Evolutionary conservation across 2,329 filamentous ascomycete genomes (phyloP).

Genomic region (Talaromyces sp.): DNA sequence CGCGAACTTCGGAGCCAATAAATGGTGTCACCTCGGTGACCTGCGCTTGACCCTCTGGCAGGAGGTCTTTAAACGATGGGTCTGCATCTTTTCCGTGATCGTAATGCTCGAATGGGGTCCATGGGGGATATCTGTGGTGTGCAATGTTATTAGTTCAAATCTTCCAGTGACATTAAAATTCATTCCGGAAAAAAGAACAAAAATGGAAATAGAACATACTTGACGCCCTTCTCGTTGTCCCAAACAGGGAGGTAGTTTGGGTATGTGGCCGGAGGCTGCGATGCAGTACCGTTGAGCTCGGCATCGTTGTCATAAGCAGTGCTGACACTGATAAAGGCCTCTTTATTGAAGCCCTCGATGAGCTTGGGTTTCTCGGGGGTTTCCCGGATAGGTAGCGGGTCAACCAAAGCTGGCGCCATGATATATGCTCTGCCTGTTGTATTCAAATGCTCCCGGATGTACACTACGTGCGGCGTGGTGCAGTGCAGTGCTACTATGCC

Average conservation of each 20-base stretch:
- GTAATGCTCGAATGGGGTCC: slow-evolving; percentile 64
- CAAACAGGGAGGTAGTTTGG: slow-evolving; percentile 69
- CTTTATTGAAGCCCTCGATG: slow-evolving; percentile 31
- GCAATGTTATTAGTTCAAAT: not conserved
- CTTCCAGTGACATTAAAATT: not conserved
- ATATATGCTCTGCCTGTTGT: not conserved
- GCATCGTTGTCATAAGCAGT: slow-evolving; percentile 39
- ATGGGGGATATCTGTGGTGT: slow-evolving; percentile 51
- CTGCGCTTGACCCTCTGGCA: slow-evolving; percentile 42
- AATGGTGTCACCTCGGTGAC: slow-evolving; percentile 63
- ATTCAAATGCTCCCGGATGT: not conserved
- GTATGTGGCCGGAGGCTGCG: slow-evolving; percentile 56
- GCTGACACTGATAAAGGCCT: slow-evolving; percentile 26
- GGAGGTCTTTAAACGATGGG: slow-evolving; percentile 61
- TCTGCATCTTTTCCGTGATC: slow-evolving; percentile 75
- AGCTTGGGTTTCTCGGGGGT: slow-evolving; percentile 21
- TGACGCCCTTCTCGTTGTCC: slow-evolving; percentile 49
- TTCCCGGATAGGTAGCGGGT: slow-evolving; percentile 22
- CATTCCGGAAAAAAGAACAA: not conserved
- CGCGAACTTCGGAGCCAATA: slow-evolving; percentile 67
- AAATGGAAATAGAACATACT: not conserved
- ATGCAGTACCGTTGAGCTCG: slow-evolving; percentile 50
- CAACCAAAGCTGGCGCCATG: slow-evolving; percentile 30
- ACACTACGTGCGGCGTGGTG: not conserved
- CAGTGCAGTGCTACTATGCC: not conserved